Percentiles rank a stretch among this genome's conserved stretches.
Evolutionary conservation across 495 filamentous ascomycete species (phyloP).

Genomic region (Acidiella bohemica): DNA sequence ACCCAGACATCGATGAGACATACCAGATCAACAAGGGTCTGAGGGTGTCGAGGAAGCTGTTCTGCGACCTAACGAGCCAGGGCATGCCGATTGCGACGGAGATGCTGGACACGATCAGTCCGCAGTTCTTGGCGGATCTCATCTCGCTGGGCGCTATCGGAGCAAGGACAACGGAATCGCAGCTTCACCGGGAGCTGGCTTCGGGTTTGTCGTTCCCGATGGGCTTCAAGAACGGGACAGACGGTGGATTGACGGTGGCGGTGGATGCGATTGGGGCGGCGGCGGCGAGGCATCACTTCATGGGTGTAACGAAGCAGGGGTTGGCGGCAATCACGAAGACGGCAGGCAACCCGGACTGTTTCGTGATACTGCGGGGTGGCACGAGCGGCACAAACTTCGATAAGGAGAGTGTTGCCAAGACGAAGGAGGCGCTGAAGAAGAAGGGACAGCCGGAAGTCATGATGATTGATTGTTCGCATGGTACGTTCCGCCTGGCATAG

Average conservation of each 20-base stretch:
- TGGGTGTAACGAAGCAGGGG: slow-evolving; percentile 98
- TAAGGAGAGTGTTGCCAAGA: slow-evolving; percentile 60
- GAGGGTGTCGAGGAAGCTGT: slow-evolving; percentile 73
- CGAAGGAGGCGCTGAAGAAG: slow-evolving; percentile 66
- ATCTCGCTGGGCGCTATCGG: slow-evolving; percentile 94
- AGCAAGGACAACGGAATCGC: slow-evolving; percentile 91
- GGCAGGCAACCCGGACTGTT: slow-evolving; percentile 86
- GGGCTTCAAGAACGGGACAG: slow-evolving; percentile 98
- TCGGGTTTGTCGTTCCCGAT: slow-evolving; percentile 97
- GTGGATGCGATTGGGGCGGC: slow-evolving; percentile 94
- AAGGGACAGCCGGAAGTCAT: slow-evolving; percentile 80
- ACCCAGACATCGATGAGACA: slow-evolving; percentile 92
- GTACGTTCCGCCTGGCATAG: slow-evolving; percentile 30
- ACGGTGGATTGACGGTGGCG: slow-evolving; percentile 85
- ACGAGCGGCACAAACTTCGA: slow-evolving; percentile 92
- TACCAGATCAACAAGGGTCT: slow-evolving; percentile 99
- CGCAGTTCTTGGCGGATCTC: slow-evolving; percentile 85
- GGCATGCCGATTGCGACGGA: slow-evolving; percentile 92
- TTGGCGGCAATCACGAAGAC: slow-evolving; percentile 91
- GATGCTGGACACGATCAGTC: slow-evolving; percentile 98
- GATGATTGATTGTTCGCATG: slow-evolving; percentile 98
- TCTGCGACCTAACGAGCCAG: slow-evolving; percentile 68
- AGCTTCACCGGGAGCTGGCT: slow-evolving; percentile 88
- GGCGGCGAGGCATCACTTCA: slow-evolving; percentile 86
- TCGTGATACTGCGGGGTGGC: slow-evolving; percentile 87